These are phyloP conservation scores for Mortierella alpina DNA, from an alignment of 192 early-diverging fungal genomes.

Conservation along the genomic window DNA sequence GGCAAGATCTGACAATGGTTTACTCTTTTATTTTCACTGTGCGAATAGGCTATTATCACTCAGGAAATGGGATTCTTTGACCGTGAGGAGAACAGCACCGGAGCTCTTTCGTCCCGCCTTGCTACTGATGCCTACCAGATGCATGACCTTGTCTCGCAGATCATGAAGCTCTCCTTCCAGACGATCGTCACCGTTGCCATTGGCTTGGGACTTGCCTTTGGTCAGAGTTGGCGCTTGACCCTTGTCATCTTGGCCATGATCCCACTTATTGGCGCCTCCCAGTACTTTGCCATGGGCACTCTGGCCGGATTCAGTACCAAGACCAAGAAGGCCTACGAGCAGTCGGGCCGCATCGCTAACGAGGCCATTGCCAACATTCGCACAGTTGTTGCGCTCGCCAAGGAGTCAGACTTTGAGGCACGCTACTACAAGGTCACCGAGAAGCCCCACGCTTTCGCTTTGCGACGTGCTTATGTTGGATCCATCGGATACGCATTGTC, in stretches of 20 bases:
- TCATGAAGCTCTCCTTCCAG: constrained; percentile 64
- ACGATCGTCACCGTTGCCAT: constrained; percentile 35
- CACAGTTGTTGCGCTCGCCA: constrained; percentile 84
- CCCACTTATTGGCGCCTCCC: constrained; percentile 76
- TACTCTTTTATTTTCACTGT: not conserved
- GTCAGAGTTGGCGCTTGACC: constrained; percentile 68
- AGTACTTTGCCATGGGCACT: constrained; percentile 70
- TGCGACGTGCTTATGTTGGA: constrained; percentile 55
- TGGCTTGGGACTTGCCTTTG: constrained; percentile 60
- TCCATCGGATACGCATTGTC: constrained; percentile 63
- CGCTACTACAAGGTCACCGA: constrained; percentile 57
- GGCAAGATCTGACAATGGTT: not conserved
- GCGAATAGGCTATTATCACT: constrained; percentile 68
- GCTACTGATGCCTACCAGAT: constrained; percentile 81
- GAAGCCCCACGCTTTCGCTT: constrained; percentile 56
- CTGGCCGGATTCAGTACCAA: constrained; percentile 56
- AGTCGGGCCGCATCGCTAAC: constrained; percentile 76
- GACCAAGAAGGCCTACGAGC: constrained; percentile 73
- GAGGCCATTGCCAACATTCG: constrained; percentile 88
- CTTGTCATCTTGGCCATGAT: constrained; percentile 73
- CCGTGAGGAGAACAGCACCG: constrained; percentile 73
- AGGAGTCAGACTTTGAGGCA: constrained; percentile 53
- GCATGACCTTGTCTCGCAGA: constrained; percentile 68
- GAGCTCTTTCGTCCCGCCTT: constrained; percentile 84
- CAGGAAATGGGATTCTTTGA: constrained; percentile 95